Evolutionary conservation across 345 rosid genomes (phyloP).

Genomic region (Melastoma malabathricum): DNA sequence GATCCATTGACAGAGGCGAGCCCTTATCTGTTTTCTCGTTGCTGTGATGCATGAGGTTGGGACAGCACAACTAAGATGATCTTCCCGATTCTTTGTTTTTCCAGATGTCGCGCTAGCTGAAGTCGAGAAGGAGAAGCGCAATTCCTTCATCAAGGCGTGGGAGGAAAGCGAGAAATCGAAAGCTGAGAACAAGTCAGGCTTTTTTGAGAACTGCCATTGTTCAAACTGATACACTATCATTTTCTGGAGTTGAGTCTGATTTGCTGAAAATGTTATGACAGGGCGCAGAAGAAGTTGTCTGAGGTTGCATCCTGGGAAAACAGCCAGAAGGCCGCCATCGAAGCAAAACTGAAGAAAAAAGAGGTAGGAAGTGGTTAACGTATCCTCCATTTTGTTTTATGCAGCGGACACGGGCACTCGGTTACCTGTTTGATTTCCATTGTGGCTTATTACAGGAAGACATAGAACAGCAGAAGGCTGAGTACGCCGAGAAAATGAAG

Average conservation of each 20-base stretch:
- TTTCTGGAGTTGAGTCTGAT: not conserved
- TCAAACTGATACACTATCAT: too few relatives aligned
- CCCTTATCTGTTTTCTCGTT: not conserved
- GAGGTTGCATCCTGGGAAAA: slow-evolving; percentile 73
- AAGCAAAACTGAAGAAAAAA: slow-evolving; percentile 56
- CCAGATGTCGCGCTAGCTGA: slow-evolving; percentile 75
- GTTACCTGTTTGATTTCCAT: too few relatives aligned
- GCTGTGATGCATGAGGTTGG: too few relatives aligned
- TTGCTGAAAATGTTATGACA: slow-evolving; percentile 16
- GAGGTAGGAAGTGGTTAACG: slow-evolving; percentile 31
- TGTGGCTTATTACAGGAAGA: slow-evolving; percentile 38
- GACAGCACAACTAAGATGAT: too few relatives aligned
- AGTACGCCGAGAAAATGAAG: slow-evolving; percentile 67
- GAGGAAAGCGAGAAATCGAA: slow-evolving; percentile 76
- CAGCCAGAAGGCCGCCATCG: slow-evolving; percentile 63
- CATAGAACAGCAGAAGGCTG: slow-evolving; percentile 72
- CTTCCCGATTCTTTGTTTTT: not conserved
- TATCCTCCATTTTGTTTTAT: too few relatives aligned
- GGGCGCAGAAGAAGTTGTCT: slow-evolving; percentile 74
- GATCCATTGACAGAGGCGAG: slow-evolving; percentile 62
- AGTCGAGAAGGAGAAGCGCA: slow-evolving; percentile 55
- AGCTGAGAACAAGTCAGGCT: slow-evolving; percentile 69
- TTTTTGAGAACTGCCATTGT: too few relatives aligned
- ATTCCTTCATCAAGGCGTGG: slow-evolving; percentile 72
- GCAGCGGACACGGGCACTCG: too few relatives aligned